Base-by-base conservation (phyloP, 192 early-diverging fungal species). In the Fimicolochytrium jonesii region DNA sequence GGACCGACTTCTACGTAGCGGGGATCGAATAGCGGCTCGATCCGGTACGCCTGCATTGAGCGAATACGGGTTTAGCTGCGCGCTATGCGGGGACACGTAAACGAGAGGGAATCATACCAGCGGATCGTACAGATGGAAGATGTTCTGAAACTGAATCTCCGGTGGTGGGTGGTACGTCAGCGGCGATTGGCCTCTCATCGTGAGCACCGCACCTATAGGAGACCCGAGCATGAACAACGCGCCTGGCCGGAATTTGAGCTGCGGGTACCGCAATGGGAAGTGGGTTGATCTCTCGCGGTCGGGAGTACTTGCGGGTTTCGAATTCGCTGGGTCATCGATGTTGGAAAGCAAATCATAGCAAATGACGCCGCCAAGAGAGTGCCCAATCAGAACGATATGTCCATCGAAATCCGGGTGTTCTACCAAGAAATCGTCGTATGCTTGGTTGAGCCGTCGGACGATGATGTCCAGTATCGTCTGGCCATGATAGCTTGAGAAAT, bases 81-180 rank as follows among this genome's bases (percentile, higher is more conserved):
- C 10, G 22, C 46, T 22, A 9, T 48, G 7, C 22, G 13, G 11
- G 22, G 22, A 48, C 6, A 33, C 25, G 18, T 4, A 35, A n/a
- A 55, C 53, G 32, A 20, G 11, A n/a, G 5, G 10, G 18, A 20
- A 17, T 6, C 49, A 18, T 63, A 75, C 70, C 42, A 80, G 23
- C 4, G 79, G 79, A 50, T 81, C 79, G 54, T 73, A 77, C 11
- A 81, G 52, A 41, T 76, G 61, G 51, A 81, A 81, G 10, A 81
- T 31, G 67, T 81, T 81, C 39, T 68, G 70, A 46, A 68, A 73
- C n/a, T 59, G 10, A n/a, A 67, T 70, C 22, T 47, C 59, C 13
- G 36, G 13, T 4, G 71, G 71, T 30, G 73, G 63, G 30, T 41
- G 13, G 52, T 76, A 80, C 0, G 34, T 30, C 18, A 56, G 6